Percentiles rank a stretch among this genome's conserved stretches.
These are phyloP conservation scores for Parascedosporium putredinis DNA, from an alignment of 2,329 filamentous ascomycete species.

Conservation along the genomic window DNA sequence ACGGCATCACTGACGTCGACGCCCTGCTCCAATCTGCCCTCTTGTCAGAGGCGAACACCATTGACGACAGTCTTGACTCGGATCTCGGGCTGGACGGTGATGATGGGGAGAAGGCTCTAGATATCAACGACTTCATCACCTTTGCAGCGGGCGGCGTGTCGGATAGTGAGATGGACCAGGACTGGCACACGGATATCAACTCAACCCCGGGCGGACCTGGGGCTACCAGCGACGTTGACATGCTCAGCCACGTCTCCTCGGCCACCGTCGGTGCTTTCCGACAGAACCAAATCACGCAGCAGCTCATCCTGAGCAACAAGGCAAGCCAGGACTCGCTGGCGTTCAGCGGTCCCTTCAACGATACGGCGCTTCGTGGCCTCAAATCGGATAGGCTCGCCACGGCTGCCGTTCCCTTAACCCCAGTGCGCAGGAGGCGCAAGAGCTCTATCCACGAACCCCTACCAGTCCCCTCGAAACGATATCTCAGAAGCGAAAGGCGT, in stretches of 20 bases:
- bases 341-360: constrained; percentile 49
- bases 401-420: constrained; percentile 56
- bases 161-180: constrained; percentile 47
- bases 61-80: constrained; percentile 40
- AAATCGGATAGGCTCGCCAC: constrained; percentile 56
- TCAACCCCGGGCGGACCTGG: constrained; percentile 41
- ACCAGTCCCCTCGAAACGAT: constrained; percentile 39
- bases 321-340: constrained; percentile 52
- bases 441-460: constrained; percentile 25
- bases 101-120: constrained; percentile 52
- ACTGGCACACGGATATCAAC: constrained; percentile 33
- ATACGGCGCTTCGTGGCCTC: constrained; percentile 51
- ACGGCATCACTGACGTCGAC: constrained; percentile 34
- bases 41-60: constrained; percentile 44
- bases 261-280: constrained; percentile 72
- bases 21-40: background rate
- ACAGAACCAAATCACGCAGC: constrained; percentile 52
- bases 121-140: constrained; percentile 64
- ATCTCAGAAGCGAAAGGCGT: constrained; percentile 46
- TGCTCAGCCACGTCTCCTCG: constrained; percentile 49
- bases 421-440: constrained; percentile 46
- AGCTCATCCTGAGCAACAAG: constrained; percentile 49
- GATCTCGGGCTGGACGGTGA: constrained; percentile 43
- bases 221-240: constrained; percentile 36
- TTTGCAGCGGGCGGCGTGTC: constrained; percentile 41